Evolutionary conservation across 108 stramenopile species (phyloP).

Genomic region (Nitzschia palea): DNA sequence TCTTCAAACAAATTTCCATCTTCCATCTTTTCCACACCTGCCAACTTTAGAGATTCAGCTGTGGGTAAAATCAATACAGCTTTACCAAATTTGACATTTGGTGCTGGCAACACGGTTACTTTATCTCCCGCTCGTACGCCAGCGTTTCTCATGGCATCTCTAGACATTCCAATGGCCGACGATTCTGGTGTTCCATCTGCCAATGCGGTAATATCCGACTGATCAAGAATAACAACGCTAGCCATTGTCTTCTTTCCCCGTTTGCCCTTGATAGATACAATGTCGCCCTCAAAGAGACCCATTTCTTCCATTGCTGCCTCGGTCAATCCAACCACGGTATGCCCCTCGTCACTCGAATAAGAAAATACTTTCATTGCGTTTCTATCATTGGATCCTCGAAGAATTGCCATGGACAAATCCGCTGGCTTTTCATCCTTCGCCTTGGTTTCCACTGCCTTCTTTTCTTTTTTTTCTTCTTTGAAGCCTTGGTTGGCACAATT

Average conservation of each 20-base stretch:
- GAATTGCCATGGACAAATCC: constrained; percentile 71
- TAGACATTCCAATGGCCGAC: constrained; percentile 68
- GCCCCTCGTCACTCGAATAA: constrained; percentile 70
- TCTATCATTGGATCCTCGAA: constrained; percentile 41
- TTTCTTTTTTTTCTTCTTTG: constrained; percentile 39
- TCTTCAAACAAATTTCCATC: constrained; percentile 66
- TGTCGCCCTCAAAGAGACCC: constrained; percentile 87
- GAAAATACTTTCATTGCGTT: constrained; percentile 75
- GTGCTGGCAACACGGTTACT: constrained; percentile 70
- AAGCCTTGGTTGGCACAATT: neutral
- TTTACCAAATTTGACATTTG: constrained; percentile 90
- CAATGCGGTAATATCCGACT: constrained; percentile 60
- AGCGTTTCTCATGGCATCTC: constrained; percentile 84
- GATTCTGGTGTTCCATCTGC: constrained; percentile 37
- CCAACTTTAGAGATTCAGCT: constrained; percentile 58
- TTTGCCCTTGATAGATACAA: constrained; percentile 84
- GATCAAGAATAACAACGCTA: constrained; percentile 67
- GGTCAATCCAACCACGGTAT: constrained; percentile 80
- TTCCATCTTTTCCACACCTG: constrained; percentile 45
- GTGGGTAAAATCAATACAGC: constrained; percentile 77
- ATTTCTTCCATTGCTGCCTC: constrained; percentile 71
- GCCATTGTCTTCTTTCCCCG: constrained; percentile 79
- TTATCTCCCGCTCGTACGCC: constrained; percentile 84
- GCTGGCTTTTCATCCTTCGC: constrained; percentile 6
- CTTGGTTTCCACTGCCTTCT: neutral